Evolutionary conservation across 2,329 filamentous ascomycete genomes (phyloP), one percentile per base, ranked within the genome.

Genomic region (Ceratocystis cubensis): DNA sequence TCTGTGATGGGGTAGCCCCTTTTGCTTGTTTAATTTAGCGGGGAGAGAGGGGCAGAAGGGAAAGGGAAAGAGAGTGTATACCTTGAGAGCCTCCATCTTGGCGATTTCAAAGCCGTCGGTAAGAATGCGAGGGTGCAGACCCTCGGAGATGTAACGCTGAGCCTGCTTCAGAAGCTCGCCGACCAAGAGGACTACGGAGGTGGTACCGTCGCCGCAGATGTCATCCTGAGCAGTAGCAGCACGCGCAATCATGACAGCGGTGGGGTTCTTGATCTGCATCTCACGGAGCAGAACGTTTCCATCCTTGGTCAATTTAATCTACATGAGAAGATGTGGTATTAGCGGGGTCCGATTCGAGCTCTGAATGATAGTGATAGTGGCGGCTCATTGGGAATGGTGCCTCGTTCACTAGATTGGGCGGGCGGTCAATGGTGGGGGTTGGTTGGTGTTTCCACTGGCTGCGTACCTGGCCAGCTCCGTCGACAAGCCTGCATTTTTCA

Each of bases 271-370:
- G 75, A 97, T 97, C 85, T 97, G 92, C 85, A 88, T 88, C 76
- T 88, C 85, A 72, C 85, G 80, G 70, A 88, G 78, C 30, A 88
- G 81, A 69, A 97, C 93, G 74, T 96, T 96, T 75, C 94, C 94
- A 79, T 99, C 94, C 78, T 99, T 99, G 72, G 94, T 99, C 75
- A 99, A 84, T 80, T 99, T 99, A 80, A 99, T 99, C 85, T 94
- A 72, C 25, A 65, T 30, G n/a, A 15, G 13, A 25, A 25, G 6
- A 57, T 41, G 20, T 22, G 46, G 25, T 30, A 28, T 68, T 66
- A 65, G 64, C 53, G 41, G 45, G 28, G 48, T 75, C 69, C 37
- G 70, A 33, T 25, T 61, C 70, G 73, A 68, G 72, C 69, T 67
- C 37, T 62, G 64, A 61, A 57, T 65, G 25, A 15, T 25, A 61